Evolutionary conservation across 2,329 filamentous ascomycete species (phyloP).

Genomic region (Aspergillus niger): DNA sequence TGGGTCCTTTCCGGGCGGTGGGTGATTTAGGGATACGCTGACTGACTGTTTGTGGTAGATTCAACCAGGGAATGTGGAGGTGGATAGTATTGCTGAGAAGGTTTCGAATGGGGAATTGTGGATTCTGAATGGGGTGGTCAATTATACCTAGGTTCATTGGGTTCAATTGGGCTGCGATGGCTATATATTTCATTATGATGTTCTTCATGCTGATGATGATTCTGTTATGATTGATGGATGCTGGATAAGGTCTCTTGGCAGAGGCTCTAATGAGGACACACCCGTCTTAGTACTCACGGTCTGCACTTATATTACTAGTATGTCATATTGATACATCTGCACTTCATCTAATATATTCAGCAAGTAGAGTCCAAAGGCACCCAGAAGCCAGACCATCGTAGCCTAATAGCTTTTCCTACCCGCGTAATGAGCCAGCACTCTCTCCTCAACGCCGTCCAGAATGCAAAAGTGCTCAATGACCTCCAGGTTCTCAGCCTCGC

Average conservation of each 20-base stretch:
- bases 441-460: conserved; percentile 81
- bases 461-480: conserved; percentile 94
- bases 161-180: neutral
- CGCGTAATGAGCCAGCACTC: conserved; percentile 63
- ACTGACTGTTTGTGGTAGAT: conserved; percentile 29
- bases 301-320: neutral
- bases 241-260: neutral
- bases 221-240: neutral
- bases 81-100: conserved; percentile 70
- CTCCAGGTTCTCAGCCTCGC: conserved; percentile 91
- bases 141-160: conserved; percentile 42
- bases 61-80: conserved; percentile 77
- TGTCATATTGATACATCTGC: neutral
- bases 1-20: neutral
- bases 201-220: neutral
- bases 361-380: neutral
- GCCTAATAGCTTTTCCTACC: conserved; percentile 9
- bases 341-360: neutral
- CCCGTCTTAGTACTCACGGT: neutral
- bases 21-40: conserved; percentile 4
- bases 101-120: conserved; percentile 90
- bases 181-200: neutral
- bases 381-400: neutral
- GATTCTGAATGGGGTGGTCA: conserved; percentile 66
- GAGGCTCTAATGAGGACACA: neutral